Conservation (phyloP, 1,284 basidiomycete species). For the Cutaneotrichosporon mucoides region DNA sequence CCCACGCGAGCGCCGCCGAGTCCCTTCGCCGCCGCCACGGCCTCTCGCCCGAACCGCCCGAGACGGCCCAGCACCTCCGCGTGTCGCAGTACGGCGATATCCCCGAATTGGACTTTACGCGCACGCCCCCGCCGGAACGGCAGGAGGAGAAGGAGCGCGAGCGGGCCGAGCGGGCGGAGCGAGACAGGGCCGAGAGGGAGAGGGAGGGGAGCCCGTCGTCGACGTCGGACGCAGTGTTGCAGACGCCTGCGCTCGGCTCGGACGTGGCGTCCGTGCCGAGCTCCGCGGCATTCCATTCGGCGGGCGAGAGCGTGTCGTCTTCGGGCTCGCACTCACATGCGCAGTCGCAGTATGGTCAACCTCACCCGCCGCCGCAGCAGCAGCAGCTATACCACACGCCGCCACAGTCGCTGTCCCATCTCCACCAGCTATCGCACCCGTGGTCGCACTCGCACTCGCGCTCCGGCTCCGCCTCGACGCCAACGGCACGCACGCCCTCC, state of each 20-base stretch:
- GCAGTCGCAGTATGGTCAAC: background rate
- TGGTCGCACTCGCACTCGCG: background rate
- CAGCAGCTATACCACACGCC: no score
- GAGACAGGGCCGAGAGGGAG: background rate
- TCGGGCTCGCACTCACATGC: background rate
- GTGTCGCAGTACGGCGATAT: background rate
- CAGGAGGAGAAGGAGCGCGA: background rate
- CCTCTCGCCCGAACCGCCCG: background rate
- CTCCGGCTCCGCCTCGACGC: background rate
- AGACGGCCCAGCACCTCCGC: background rate
- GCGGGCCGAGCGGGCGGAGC: background rate
- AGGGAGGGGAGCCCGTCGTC: background rate
- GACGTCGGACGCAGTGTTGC: background rate
- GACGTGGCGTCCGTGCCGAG: background rate
- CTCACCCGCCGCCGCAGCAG: no score
- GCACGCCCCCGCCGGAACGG: background rate
- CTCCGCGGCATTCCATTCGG: no score
- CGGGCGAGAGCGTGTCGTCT: no score
- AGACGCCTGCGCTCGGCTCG: background rate
- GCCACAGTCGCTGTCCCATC: no score
- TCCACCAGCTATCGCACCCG: background rate
- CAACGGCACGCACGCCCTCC: background rate
- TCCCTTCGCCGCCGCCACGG: background rate
- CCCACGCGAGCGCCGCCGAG: background rate
- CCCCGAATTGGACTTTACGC: constrained; percentile 1